phyloP scores from a whole-genome alignment of 2,329 filamentous ascomycete species.

The Colletotrichum spaethianum region DNA sequence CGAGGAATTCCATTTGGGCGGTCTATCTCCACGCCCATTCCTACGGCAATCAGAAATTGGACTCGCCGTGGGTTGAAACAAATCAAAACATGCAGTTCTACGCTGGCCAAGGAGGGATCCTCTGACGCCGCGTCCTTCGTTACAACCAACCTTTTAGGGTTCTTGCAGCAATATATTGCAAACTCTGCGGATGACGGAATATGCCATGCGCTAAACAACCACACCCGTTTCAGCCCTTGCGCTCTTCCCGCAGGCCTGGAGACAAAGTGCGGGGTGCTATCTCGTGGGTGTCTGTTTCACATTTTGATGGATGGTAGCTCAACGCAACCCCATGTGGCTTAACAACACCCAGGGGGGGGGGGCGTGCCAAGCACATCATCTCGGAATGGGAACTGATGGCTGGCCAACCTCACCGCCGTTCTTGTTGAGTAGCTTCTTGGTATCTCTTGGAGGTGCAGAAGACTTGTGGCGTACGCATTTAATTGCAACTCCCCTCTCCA shows the following conservation, averaged over 20 bases:
- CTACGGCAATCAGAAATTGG: conserved; percentile 65
- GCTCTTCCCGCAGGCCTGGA: conserved; percentile 37
- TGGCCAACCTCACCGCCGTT: neutral
- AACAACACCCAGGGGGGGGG: neutral
- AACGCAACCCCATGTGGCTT: conserved; percentile 10
- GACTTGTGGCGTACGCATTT: neutral
- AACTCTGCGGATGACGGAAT: conserved; percentile 7
- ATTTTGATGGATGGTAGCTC: conserved; percentile 3
- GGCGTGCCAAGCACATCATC: neutral
- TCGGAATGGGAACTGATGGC: neutral
- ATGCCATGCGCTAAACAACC: conserved; percentile 4
- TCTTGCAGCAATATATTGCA: conserved; percentile 1
- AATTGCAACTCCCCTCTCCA: neutral
- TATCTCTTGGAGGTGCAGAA: neutral
- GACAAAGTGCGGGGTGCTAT: conserved; percentile 16
- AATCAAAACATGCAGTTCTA: neutral
- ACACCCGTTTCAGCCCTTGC: conserved; percentile 30
- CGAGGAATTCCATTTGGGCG: conserved; percentile 61
- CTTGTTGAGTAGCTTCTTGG: neutral
- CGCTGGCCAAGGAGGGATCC: conserved; percentile 4
- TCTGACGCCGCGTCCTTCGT: conserved; percentile 5
- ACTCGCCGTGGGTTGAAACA: conserved; percentile 66
- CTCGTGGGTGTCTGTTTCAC: conserved; percentile 15
- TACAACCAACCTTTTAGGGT: conserved; percentile 9
- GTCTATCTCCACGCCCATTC: conserved; percentile 64